Base-by-base conservation (phyloP, 1,284 basidiomycete species). In the Rhodotorula sp. region DNA sequence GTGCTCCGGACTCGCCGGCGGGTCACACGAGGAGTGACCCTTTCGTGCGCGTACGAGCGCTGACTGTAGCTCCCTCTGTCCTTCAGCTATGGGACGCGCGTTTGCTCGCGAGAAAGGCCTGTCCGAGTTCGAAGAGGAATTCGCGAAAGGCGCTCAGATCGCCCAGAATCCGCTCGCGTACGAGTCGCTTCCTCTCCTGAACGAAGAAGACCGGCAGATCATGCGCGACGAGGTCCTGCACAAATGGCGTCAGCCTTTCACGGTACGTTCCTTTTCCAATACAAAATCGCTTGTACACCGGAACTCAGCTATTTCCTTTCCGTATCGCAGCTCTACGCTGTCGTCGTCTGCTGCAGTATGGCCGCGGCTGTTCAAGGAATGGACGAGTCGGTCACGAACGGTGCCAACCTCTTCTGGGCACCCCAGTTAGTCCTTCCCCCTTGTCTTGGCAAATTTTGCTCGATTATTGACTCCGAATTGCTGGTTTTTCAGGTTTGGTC, bases 241-340 rank as follows among this genome's bases (percentile, higher is more conserved):
- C 59, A 67, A 79, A 63, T 83, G 81, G 81, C 69, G 71, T 22
- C 81, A 83, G 59, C 80, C 82, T 0, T 69, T 74, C n/a, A 54
- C 53, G 26, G 53, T 54, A 4, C 26, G 53, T 54, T 24, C 33
- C 33, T 37, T 37, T 37, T 37, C 33, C 10, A 6, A 37, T 37
- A n/a, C 6, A 8, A 37, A 37, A 37, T 37, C 33, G 33, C 33
- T 15, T 29, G 26, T n/a, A 12, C 22, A 4, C n/a, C 24, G 12
- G 29, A 26, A 54, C n/a, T 29, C n/a, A 26, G 51, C 12, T 12
- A 29, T 54, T 54, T n/a, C 15, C 51, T n/a, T 54, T 54, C 24
- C 17, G 5, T 15, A 4, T 26, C 53, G 58, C 71, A 76, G 44
- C 80, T 89, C 12, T 74, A 72, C 68, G 60, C 44, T 14, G 66